phyloP scores from a whole-genome alignment of 352 stramenopile genomes.

The Pythium scleroteichum region DNA sequence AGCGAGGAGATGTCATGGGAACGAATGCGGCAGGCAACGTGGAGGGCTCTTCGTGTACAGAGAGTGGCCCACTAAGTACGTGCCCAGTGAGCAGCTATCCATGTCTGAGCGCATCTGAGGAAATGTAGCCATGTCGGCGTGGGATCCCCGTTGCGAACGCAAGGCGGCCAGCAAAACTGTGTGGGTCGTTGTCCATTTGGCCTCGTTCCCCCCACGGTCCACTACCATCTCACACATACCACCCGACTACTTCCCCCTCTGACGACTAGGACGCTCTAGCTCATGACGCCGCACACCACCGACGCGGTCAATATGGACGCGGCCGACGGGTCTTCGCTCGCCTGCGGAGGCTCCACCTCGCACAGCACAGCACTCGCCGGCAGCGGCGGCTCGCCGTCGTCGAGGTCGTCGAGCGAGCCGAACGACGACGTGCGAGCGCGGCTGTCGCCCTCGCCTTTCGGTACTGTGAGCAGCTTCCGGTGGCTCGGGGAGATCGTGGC shows the following conservation, averaged over 20 bases:
- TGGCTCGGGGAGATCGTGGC: slow-evolving; percentile 52
- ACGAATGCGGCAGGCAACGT: neutral
- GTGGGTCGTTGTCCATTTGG: slow-evolving; percentile 6
- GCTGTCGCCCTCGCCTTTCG: slow-evolving; percentile 35
- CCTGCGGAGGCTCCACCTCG: no score
- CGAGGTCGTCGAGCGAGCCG: slow-evolving; percentile 39
- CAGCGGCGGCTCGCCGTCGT: neutral
- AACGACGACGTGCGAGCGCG: slow-evolving; percentile 42
- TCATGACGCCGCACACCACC: slow-evolving; percentile 6
- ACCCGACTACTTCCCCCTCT: neutral
- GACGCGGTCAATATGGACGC: no score
- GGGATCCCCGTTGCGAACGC: no score
- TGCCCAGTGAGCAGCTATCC: neutral
- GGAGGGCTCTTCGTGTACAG: neutral
- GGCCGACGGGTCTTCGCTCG: no score
- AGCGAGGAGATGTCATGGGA: slow-evolving; percentile 5
- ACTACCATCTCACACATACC: no score
- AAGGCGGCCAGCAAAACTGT: slow-evolving; percentile 11
- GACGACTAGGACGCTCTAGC: neutral
- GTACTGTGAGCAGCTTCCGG: slow-evolving; percentile 42
- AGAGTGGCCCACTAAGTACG: slow-evolving; percentile 2
- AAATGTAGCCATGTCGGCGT: slow-evolving; percentile 6
- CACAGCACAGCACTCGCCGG: no score
- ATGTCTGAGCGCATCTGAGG: neutral
- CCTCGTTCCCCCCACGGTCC: neutral